Conservation (phyloP, 352 stramenopile species). For the Globisporangium cederbergense region DNA sequence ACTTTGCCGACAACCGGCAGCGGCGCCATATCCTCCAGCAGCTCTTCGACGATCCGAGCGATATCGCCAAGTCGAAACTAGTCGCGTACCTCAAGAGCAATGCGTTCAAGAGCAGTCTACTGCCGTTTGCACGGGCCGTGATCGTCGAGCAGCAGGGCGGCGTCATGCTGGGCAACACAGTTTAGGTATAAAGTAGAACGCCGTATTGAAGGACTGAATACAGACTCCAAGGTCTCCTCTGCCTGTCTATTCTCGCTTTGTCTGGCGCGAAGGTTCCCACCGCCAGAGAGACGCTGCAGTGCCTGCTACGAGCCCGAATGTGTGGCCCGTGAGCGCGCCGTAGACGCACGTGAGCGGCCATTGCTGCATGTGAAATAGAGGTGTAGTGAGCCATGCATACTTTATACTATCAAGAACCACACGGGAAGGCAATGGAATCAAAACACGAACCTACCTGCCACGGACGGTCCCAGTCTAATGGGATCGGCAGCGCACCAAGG, state of each 20-base stretch:
- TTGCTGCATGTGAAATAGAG: constrained; percentile 44
- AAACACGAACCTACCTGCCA: constrained; percentile 60
- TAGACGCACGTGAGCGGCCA: constrained; percentile 86
- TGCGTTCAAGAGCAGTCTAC: constrained; percentile 48
- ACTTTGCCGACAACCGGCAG: constrained; percentile 43
- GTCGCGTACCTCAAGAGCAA: constrained; percentile 66
- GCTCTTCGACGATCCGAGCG: constrained; percentile 71
- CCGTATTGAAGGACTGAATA: background rate
- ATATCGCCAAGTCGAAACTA: constrained; percentile 76
- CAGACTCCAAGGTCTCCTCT: background rate
- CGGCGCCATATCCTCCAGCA: constrained; percentile 55
- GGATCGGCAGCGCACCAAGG: constrained; percentile 73
- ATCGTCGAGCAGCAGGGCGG: constrained; percentile 1
- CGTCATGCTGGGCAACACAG: background rate
- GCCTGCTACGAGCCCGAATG: constrained; percentile 33
- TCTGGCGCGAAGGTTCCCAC: background rate
- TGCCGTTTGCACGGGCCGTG: constrained; percentile 18
- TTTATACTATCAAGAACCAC: too few relatives aligned
- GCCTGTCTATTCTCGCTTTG: constrained; percentile 12
- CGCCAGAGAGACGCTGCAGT: background rate
- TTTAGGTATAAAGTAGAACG: background rate
- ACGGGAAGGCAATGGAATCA: background rate
- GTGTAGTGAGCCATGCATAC: background rate
- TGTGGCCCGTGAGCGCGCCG: constrained; percentile 47
- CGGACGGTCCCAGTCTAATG: constrained; percentile 84